Base-by-base conservation (phyloP, 441 rosid genomes). In the Eruca vesicaria region DNA sequence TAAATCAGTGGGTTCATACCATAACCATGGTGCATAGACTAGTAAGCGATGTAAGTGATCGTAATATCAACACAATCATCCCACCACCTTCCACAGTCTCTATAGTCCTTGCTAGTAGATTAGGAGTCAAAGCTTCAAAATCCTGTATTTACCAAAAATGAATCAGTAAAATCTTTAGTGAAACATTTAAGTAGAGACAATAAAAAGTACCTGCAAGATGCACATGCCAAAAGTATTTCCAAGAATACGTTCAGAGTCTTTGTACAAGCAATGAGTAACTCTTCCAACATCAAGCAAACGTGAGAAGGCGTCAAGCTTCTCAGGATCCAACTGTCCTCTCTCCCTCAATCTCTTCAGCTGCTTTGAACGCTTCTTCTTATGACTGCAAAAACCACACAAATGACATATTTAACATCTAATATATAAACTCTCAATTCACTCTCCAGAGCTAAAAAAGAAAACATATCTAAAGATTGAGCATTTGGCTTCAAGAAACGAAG, bases 1-100 rank as follows among this genome's bases (percentile, higher is more conserved):
- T 79, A 21, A 72, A 35, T 43, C 15, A 10, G 0, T 29, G 53
- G 68, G 35, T 66, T 71, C 88, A 35, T 91, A 96, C 99, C 99
- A 96, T 96, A 65, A 91, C 96, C 99, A 96, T 96, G 14, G 97
- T 96, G 84, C 71, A 96, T 50, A 96, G 86, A 77, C 97, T 88
- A 71, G 97, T 96, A 73, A 96, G 74, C 0, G 97, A 93, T 19
- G 89, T 78, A 57, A 96, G 96, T 71, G 98, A 89, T 36, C 91
- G 92, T 18, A 96, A 85, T 75, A 96, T 78, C 81, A 96, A 78
- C 11, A 96, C 84, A 80, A 96, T 80, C 79, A 96, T 64, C 60
- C 99, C 98, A 64, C 98, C 99, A 70, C 99, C 99, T 82, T 96
- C 94, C 61, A 96, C 99, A n/a, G 99, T 96, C 80, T 96, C 99